A percentile compares a stretch with the other conserved stretches of the same genome.
Conservation (phyloP, 768 basidiomycete species). For the Boletus rubroflammeus region DNA sequence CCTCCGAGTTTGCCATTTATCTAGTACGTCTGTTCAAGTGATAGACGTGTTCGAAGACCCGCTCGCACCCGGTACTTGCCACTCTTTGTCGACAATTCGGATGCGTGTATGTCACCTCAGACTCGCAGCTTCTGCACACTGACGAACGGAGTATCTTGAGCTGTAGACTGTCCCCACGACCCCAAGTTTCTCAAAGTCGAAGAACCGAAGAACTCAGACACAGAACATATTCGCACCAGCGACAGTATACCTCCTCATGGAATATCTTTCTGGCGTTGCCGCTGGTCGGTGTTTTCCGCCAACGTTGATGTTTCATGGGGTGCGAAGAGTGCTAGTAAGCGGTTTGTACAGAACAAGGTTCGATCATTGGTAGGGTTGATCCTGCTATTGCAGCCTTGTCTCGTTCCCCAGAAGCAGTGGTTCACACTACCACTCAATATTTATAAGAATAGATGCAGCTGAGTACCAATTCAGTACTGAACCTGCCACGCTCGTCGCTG, state of each 20-base stretch:
- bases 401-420: neutral
- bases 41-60: neutral
- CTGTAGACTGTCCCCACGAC: neutral
- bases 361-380: neutral
- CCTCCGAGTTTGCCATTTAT: neutral
- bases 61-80: neutral
- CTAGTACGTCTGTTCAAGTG: neutral
- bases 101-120: neutral
- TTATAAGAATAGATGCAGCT: neutral
- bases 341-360: neutral
- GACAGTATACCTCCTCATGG: neutral
- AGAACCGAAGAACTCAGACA: neutral
- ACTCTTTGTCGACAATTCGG: neutral
- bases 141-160: neutral
- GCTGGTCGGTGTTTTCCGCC: neutral
- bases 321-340: neutral
- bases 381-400: neutral
- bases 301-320: neutral
- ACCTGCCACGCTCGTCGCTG: neutral
- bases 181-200: neutral
- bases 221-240: neutral
- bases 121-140: neutral
- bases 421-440: neutral
- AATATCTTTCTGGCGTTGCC: neutral
- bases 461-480: neutral